Evolutionary conservation across 495 filamentous ascomycete species (phyloP), one percentile per base, ranked within the genome.

Genomic region (Hypoxylon perforatum): DNA sequence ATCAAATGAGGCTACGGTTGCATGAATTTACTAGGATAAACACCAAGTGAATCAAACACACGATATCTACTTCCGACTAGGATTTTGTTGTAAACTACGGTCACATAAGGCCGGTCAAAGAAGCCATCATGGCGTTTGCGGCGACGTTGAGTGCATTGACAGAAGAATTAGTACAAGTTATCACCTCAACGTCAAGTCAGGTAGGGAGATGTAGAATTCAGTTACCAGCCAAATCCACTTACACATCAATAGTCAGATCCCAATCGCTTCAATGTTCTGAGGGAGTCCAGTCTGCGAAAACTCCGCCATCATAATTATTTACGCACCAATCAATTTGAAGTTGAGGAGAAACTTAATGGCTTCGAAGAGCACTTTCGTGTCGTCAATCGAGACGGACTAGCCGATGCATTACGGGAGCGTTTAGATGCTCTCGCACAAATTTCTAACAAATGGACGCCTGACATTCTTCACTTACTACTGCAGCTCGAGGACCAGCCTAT

Each of bases 361-460:
- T 81, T 96, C 15, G 90, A 92, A 63, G 95, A 99, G 76, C 94
- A 94, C 68, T 96, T 96, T 74, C 85, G 86, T 38, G 82, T 97
- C 47, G 80, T 91, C 28, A 88, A 90, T 74, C 84, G 88, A 58
- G 93, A 97, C 73, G 85, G 88, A 14, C 76, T 97, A 22, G 92
- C 92, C n/a, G 88, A 92, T 63, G 92, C 91, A 7, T 81, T 97
- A 11, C 77, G 82, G 18, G 71, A 74, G 18, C 88, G 92, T 19
- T 76, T 94, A 21, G 77, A 82, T 10, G 85, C 88, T 58, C 75
- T 96, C 15, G 73, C 86, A 12, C 71, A 63, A 18, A 72, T 78
- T 22, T 78, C 78, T 9, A 78, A 78, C 52, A 84, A 87, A 75
- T 92, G 83, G 85, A 83, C 84, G 1, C 93, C 94, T 0, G 95